Evolutionary conservation across 2,329 filamentous ascomycete species (phyloP).

Genomic region (Hortaea werneckii): DNA sequence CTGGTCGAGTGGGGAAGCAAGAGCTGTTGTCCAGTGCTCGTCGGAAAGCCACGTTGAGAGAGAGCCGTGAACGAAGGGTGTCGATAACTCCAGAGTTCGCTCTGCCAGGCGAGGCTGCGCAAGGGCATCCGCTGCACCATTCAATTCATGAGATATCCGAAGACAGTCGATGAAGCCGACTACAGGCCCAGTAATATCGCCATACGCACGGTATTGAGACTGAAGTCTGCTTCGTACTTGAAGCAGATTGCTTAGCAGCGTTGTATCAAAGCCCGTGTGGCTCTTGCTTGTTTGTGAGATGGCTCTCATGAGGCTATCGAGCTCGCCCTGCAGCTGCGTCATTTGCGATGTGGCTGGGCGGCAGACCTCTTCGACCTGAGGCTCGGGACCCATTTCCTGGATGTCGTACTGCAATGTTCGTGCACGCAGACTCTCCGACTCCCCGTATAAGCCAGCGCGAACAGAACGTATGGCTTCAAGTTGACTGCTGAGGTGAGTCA

Average conservation of each 20-base stretch:
- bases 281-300: constrained; percentile 6
- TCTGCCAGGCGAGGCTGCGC: neutral
- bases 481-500: constrained; percentile 44
- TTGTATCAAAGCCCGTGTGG: constrained; percentile 2
- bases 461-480: constrained; percentile 55
- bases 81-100: constrained; percentile 4
- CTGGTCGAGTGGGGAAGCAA: constrained; percentile 7
- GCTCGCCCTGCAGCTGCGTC: constrained; percentile 67
- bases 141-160: constrained; percentile 22
- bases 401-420: constrained; percentile 55
- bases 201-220: constrained; percentile 64
- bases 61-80: constrained; percentile 15
- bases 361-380: constrained; percentile 57
- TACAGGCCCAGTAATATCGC: constrained; percentile 71
- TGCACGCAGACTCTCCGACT: constrained; percentile 56
- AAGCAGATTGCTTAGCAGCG: constrained; percentile 24
- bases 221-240: constrained; percentile 62
- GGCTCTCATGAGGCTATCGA: constrained; percentile 32
- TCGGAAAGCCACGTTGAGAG: constrained; percentile 15
- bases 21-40: constrained; percentile 9
- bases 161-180: constrained; percentile 72
- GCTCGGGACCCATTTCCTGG: constrained; percentile 52
- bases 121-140: neutral
- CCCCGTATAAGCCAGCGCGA: constrained; percentile 57
- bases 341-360: constrained; percentile 61